Base-by-base conservation (phyloP, 1,284 basidiomycete species). In the Testicularia cyperi region DNA sequence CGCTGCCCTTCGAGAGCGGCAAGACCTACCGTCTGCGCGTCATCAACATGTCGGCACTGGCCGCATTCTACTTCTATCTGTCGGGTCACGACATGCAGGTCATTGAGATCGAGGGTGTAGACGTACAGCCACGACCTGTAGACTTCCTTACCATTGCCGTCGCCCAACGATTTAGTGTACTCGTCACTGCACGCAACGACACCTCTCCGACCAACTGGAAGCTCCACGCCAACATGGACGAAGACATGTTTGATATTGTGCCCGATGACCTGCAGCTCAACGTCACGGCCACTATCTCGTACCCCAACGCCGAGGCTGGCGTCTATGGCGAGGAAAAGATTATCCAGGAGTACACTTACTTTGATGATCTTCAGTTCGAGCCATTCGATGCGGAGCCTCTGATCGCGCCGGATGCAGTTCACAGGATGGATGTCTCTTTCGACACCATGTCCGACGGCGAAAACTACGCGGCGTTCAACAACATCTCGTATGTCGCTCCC, bases 161-260 rank as follows among this genome's bases (percentile, higher is more conserved):
- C 6, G 70, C 62, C 21, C 67, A 73, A 49, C 55, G 70, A 32
- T 66, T 56, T 44, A 60, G 54, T 31, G 61, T 67, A 16, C 47
- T 73, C n/a, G 61, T 67, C 40, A 68, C 38, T 7, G 58, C 94
- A 9, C 84, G 87, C 44, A 90, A 92, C 77, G 88, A 91, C 67
- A 87, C 88, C 0, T 80, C 80, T 13, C 46, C 57, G 2, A 78
- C 82, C 16, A 95, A 96, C 80, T 97, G 86, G 84, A 84, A 83
- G 31, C 84, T 98, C 55, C 90, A 92, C 72, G 87, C 88, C 19
- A 88, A 90, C 80, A 89, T 96, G 83, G 88, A 91, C 51, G 65
- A 72, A 12, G 79, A 79, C 58, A 81, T 80, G 81, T 80, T 62
- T 51, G 79, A 72, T 25, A 27, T 54, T 23, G 63, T 72, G 18